Base-by-base conservation (phyloP, 2,329 filamentous ascomycete genomes). In the Byssothecium circinans region DNA sequence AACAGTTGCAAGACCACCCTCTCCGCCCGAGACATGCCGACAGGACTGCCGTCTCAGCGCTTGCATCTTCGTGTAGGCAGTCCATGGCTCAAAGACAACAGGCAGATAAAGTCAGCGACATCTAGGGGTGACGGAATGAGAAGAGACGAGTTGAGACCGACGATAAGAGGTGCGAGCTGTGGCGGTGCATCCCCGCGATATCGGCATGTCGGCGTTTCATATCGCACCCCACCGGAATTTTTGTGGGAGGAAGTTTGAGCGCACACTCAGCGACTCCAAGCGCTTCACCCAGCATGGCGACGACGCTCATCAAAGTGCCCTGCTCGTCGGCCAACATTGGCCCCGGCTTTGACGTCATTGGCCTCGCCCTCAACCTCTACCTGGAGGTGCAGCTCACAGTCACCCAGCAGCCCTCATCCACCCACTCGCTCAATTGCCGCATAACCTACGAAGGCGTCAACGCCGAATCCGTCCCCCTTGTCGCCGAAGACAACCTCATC, bases 271-370 rank as follows among this genome's bases (percentile, higher is more conserved):
- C 25, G 18, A 12, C 19, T 17, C 27, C 23, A 25, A 17, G 17
- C 15, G 22, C 18, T 12, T 8, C 52, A 53, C 39, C n/a, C n/a
- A n/a, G n/a, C 33, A 71, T 67, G 65, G 50, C 65, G 38, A 69
- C 67, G 35, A 86, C 41, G n/a, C 17, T 88, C 60, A 88, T 91
- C 78, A 84, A 81, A 75, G 89, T 90, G 53, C 92, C 92, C 57
- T 95, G 89, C 77, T 97, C 92, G 51, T 96, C 91, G 53, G 92
- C 92, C 75, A 97, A 97, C 78, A 96, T 97, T 68, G 92, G 79
- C 60, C 92, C 92, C 40, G 92, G 92, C 49, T 99, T 97, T 79
- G 92, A 99, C 78, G 92, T 96, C 63, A 96, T 97, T 70, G 90
- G 94, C 60, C 86, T 99, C 53, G 92, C 92, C 8, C 81, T 99